Conservation (phyloP, 768 basidiomycete genomes). For the Lentinula detonsa region DNA sequence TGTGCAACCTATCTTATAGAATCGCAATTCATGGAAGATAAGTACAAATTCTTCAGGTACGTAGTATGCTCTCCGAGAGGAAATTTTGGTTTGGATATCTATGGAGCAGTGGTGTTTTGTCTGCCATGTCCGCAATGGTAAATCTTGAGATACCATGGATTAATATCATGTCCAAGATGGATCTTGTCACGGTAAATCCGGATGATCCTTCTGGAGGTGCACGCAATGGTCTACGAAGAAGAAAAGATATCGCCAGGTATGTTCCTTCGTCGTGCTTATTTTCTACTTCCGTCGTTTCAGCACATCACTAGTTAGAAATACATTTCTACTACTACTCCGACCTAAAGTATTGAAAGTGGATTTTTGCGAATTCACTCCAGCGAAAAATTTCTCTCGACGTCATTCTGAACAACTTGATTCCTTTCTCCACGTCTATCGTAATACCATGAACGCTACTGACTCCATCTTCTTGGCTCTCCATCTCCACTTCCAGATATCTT, state of each 20-base stretch:
- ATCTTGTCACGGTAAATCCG: constrained; percentile 69
- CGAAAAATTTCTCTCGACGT: background rate
- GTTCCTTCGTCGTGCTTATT: constrained; percentile 11
- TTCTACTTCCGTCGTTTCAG: background rate
- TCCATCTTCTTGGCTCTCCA: constrained; percentile 4
- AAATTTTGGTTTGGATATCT: constrained; percentile 7
- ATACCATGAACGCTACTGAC: background rate
- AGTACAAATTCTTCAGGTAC: constrained; percentile 94
- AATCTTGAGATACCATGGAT: constrained; percentile 96
- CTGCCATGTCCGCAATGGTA: constrained; percentile 99
- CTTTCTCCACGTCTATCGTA: background rate
- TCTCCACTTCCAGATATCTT: constrained; percentile 55
- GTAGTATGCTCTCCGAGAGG: constrained; percentile 4
- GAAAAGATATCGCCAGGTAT: constrained; percentile 81
- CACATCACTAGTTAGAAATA: background rate
- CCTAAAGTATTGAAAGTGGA: no score
- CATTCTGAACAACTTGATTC: background rate
- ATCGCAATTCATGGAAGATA: constrained; percentile 99
- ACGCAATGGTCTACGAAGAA: constrained; percentile 66
- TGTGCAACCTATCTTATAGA: constrained; percentile 92
- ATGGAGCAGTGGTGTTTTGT: constrained; percentile 74
- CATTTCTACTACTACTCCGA: no score
- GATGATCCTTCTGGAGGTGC: constrained; percentile 56
- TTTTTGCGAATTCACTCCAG: no score
- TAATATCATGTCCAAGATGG: constrained; percentile 99